Conservation (phyloP, 768 basidiomycete species). For the Trametes meyenii region DNA sequence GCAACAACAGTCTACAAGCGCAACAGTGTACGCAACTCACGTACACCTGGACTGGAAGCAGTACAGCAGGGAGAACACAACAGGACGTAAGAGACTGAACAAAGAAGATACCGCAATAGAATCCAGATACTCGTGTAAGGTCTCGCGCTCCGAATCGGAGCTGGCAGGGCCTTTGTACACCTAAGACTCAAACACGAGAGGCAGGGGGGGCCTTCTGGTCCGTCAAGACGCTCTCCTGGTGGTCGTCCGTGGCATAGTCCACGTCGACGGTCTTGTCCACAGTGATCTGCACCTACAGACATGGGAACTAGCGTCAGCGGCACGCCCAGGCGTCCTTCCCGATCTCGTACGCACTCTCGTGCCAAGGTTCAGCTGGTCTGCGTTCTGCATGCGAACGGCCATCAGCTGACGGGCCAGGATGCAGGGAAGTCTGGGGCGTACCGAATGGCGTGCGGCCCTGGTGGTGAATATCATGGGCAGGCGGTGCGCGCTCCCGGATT, state of each 20-base stretch:
- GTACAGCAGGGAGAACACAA: no score
- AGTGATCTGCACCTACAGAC: constrained; percentile 29
- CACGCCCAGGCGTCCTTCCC: not conserved
- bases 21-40: no score
- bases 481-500: constrained; percentile 22
- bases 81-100: no score
- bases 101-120: not conserved
- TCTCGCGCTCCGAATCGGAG: not conserved
- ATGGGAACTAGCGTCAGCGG: constrained; percentile 7
- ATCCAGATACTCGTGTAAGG: not conserved
- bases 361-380: constrained; percentile 19
- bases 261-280: constrained; percentile 34
- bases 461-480: constrained; percentile 24
- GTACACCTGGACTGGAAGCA: no score
- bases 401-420: constrained; percentile 15
- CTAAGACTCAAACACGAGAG: constrained; percentile 1
- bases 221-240: constrained; percentile 6
- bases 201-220: constrained; percentile 9
- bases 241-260: constrained; percentile 29
- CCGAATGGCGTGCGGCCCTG: constrained; percentile 18
- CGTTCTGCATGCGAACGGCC: constrained; percentile 7
- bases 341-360: constrained; percentile 18
- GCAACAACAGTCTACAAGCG: no score
- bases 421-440: constrained; percentile 5
- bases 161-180: not conserved